Percentiles rank a stretch among this genome's conserved stretches.
Conservation (phyloP, 2,329 filamentous ascomycete species). For the Penicillium sp. region DNA sequence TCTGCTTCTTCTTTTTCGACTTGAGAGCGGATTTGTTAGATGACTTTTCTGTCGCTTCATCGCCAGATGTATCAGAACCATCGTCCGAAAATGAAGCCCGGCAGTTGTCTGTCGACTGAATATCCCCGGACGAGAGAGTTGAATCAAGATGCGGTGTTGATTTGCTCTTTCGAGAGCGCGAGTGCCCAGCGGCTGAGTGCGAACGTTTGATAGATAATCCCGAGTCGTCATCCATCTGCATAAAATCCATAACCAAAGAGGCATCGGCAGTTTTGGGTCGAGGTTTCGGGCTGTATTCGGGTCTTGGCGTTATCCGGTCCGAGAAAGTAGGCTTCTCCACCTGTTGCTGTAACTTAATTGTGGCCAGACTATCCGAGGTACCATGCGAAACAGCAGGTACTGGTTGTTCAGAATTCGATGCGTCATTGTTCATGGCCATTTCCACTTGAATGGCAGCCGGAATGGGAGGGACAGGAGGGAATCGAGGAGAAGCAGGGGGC, state of each 20-base stretch:
- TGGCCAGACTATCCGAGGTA: slow-evolving; percentile 65
- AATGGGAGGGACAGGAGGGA: slow-evolving; percentile 16
- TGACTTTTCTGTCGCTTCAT: slow-evolving; percentile 17
- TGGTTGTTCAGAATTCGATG: slow-evolving; percentile 60
- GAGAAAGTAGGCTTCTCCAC: slow-evolving; percentile 25
- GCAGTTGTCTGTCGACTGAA: slow-evolving; percentile 18
- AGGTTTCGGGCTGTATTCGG: slow-evolving; percentile 22
- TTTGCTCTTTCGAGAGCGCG: slow-evolving; percentile 26
- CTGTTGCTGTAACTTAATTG: slow-evolving; percentile 59
- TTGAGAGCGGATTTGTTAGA: slow-evolving; percentile 30
- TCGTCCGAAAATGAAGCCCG: slow-evolving; percentile 25
- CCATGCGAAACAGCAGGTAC: slow-evolving; percentile 77
- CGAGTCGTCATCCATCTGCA: slow-evolving; percentile 11
- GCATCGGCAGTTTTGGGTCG: slow-evolving; percentile 41
- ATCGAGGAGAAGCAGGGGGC: slow-evolving; percentile 29
- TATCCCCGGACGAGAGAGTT: slow-evolving; percentile 19
- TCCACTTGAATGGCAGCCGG: slow-evolving; percentile 14
- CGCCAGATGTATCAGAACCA: slow-evolving; percentile 26
- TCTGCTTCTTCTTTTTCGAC: slow-evolving; percentile 50
- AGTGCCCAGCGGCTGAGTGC: slow-evolving; percentile 33
- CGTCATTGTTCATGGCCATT: slow-evolving; percentile 9
- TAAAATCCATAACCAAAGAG: slow-evolving; percentile 27
- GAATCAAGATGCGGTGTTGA: slow-evolving; percentile 25
- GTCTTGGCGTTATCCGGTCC: slow-evolving; percentile 37
- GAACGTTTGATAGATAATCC: slow-evolving; percentile 31